These are phyloP conservation scores for Wickerhamomyces chaumierensis DNA, from an alignment of 805 yeast genomes.

Conservation along the genomic window DNA sequence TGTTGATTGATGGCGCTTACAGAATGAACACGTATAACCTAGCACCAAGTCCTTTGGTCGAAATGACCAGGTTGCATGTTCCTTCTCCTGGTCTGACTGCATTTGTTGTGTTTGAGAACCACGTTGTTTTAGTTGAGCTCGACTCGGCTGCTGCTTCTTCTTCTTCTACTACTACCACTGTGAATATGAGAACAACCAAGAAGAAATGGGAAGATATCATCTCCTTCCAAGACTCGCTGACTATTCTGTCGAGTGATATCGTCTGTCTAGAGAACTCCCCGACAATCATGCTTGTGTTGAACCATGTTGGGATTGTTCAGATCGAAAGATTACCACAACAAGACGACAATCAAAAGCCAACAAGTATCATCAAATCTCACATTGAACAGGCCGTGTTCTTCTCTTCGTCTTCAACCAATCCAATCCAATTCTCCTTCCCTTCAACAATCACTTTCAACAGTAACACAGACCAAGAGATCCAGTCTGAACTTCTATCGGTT, in stretches of 20 bases:
- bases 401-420: conserved; percentile 22
- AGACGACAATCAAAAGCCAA: conserved; percentile 12
- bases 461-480: conserved; percentile 33
- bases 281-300: conserved; percentile 37
- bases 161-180: no score
- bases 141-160: no score
- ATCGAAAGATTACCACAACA: conserved; percentile 32
- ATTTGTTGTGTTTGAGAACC: conserved; percentile 44
- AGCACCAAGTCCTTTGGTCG: conserved; percentile 17
- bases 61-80: conserved; percentile 28
- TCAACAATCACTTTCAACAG: conserved; percentile 23
- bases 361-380: conserved; percentile 41
- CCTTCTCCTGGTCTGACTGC: conserved; percentile 53
- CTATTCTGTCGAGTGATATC: conserved; percentile 48
- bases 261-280: conserved; percentile 24
- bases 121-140: conserved; percentile 57
- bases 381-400: conserved; percentile 77
- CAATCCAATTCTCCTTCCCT: conserved; percentile 37
- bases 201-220: conserved; percentile 78
- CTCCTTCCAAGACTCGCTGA: conserved; percentile 38
- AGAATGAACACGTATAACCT: conserved; percentile 33
- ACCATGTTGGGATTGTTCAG: conserved; percentile 49
- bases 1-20: conserved; percentile 52
- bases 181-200: conserved; percentile 5
- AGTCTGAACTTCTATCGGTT: conserved; percentile 38